Evolutionary conservation across 768 basidiomycete genomes (phyloP), one percentile per base, ranked within the genome.

Genomic region (Lanmaoa rubissima): DNA sequence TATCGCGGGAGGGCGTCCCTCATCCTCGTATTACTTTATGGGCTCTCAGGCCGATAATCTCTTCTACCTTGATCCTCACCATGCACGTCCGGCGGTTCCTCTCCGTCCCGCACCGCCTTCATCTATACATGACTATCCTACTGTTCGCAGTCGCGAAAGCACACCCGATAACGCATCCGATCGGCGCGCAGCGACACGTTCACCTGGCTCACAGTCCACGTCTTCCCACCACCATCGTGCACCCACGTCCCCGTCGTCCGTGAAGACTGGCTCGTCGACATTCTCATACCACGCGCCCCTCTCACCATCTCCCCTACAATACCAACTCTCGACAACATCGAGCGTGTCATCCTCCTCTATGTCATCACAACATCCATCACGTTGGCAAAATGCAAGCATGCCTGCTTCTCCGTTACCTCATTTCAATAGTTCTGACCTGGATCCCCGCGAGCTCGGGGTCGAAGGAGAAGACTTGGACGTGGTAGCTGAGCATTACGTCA

Each of bases 21-120:
- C 91, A n/a, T 94, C 92, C 0, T 97, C 94, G 0, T 98, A 97
- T 72, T 99, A 98, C 72, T 99, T 99, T 67, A 91, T 99, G 47
- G 96, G 93, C 16, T 81, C 87, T 0, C 96, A 99, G 69, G 88
- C 86, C 4, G 90, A 94, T 60, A 89, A 85, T 48, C 79, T 98
- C 8, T 87, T 93, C 67, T 90, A 92, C 66, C 82, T 91, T 36
- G 86, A 91, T 72, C 88, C 89, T 2, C 87, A 90, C 66, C 84
- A 94, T 64, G 78, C 92, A 0, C 83, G 93, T 9, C 82, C 90
- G 0, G 80, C 92, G 0, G 75, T 96, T 3, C 87, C 90, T 0
- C 77, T 94, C 1, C 81, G 87, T 5, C 78, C 79, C 1, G 78
- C 77, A 5, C 77, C 79, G 1, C 67, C 67, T 26, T 60, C 43